A percentile compares a stretch with the other conserved stretches of the same genome.
Conservation (phyloP, 2,329 filamentous ascomycete species). For the Cordyceps tenuipes region DNA sequence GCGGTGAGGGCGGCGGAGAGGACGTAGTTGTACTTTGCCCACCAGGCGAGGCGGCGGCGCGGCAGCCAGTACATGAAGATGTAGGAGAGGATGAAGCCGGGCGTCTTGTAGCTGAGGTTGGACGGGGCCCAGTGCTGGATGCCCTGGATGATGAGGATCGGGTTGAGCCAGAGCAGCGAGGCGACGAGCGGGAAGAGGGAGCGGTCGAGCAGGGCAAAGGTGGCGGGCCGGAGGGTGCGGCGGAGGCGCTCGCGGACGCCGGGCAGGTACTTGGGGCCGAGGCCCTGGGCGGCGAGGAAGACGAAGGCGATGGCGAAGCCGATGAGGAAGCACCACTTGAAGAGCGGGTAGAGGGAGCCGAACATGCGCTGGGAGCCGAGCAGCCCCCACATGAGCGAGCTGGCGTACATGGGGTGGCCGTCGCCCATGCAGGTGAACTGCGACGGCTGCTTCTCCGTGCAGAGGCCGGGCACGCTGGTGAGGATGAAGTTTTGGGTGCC, state of each 20-base stretch:
- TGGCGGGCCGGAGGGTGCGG: conserved; percentile 20
- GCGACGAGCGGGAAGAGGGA: conserved; percentile 30
- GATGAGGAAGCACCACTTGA: conserved; percentile 37
- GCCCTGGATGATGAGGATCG: conserved; percentile 32
- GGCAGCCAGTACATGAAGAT: conserved; percentile 36
- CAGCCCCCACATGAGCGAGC: conserved; percentile 40
- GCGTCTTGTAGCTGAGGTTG: conserved; percentile 35
- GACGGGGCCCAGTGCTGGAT: conserved; percentile 35
- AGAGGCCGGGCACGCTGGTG: conserved; percentile 26
- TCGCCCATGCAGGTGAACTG: conserved; percentile 41
- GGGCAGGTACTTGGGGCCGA: conserved; percentile 28
- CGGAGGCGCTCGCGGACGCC: conserved; percentile 25
- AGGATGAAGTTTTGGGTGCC: conserved; percentile 36
- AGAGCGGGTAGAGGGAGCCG: conserved; percentile 31
- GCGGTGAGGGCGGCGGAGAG: conserved; percentile 34
- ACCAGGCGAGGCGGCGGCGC: conserved; percentile 31
- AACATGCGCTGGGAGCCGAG: conserved; percentile 41
- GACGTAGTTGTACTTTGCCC: conserved; percentile 40
- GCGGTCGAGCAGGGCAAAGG: conserved; percentile 27
- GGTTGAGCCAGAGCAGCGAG: conserved; percentile 33
- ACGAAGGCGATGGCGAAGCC: conserved; percentile 28
- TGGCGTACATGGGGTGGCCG: conserved; percentile 39
- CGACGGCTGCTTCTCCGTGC: conserved; percentile 25
- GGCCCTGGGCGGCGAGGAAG: conserved; percentile 26
- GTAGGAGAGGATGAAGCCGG: conserved; percentile 31